A percentile compares a stretch with the other conserved stretches of the same genome.
These are phyloP conservation scores for Gyrodon lividus DNA, from an alignment of 768 basidiomycete genomes.

Conservation along the genomic window DNA sequence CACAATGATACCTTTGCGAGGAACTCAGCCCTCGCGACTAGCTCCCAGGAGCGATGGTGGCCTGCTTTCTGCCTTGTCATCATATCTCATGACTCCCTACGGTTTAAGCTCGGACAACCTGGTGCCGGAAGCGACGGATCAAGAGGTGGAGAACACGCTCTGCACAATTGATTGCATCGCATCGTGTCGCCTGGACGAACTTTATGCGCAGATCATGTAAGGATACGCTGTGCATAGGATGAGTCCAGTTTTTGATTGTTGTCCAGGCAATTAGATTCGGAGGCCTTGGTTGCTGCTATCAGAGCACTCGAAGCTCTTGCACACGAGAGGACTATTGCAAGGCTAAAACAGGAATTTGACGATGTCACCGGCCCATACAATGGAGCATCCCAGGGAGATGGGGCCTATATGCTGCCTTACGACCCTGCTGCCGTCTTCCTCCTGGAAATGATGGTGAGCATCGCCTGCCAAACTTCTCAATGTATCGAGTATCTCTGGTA, in stretches of 20 bases:
- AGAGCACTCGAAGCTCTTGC: conserved; percentile 87
- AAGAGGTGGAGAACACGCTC: conserved; percentile 90
- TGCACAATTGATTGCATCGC: conserved; percentile 95
- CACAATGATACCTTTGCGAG: conserved; percentile 86
- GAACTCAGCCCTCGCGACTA: conserved; percentile 62
- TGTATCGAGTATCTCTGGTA: conserved; percentile 90
- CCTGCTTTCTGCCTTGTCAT: conserved; percentile 88
- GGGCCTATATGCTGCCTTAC: conserved; percentile 68
- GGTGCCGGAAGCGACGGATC: conserved; percentile 86
- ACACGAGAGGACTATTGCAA: conserved; percentile 84
- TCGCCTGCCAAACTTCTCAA: conserved; percentile 72
- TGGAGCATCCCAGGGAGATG: conserved; percentile 39
- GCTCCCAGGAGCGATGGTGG: conserved; percentile 81
- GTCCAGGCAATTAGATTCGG: conserved; percentile 70
- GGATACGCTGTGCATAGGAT: conserved; percentile 29
- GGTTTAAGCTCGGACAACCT: conserved; percentile 67
- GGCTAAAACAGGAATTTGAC: conserved; percentile 67
- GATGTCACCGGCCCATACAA: conserved; percentile 43
- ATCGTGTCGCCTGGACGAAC: conserved; percentile 89
- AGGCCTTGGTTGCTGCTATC: conserved; percentile 80
- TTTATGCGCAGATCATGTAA: conserved; percentile 92
- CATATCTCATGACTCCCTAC: conserved; percentile 96
- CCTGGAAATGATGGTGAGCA: conserved; percentile 91
- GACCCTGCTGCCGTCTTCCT: conserved; percentile 96
- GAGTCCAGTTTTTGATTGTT: conserved; percentile 8